Percentiles rank a stretch among this genome's conserved stretches.
Conservation (phyloP, 148 eudicot species). For the Amaranthus palmeri region DNA sequence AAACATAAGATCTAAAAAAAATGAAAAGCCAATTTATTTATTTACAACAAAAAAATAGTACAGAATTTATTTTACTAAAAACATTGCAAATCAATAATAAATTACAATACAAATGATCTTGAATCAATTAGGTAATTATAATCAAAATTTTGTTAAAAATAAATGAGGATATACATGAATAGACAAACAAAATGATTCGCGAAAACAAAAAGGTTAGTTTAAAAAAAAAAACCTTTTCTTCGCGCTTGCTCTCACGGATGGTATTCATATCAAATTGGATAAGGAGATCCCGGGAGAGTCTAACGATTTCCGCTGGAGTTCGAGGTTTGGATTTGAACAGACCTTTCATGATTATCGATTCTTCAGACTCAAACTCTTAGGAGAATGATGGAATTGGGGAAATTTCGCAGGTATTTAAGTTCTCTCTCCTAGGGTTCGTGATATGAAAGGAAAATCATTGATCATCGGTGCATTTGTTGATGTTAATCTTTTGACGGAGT, state of each 20-base stretch:
- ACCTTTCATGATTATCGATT: constrained; percentile 50
- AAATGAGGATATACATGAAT: neutral
- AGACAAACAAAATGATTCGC: too few species aligned
- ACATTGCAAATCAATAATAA: neutral
- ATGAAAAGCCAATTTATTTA: neutral
- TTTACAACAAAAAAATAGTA: neutral
- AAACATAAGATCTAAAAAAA: neutral
- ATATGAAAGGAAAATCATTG: too few species aligned
- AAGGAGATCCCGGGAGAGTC: constrained; percentile 72
- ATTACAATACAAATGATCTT: neutral
- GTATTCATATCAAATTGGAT: constrained; percentile 36
- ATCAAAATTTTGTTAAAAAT: neutral
- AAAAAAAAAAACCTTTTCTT: constrained; percentile 58
- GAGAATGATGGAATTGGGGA: neutral
- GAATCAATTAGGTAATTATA: neutral
- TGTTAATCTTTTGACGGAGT: constrained; percentile 2
- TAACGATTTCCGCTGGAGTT: constrained; percentile 78
- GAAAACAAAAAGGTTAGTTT: neutral
- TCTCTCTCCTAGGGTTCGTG: constrained; percentile 16
- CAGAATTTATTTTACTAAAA: neutral
- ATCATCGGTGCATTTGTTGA: neutral
- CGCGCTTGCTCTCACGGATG: constrained; percentile 69
- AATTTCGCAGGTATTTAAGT: neutral
- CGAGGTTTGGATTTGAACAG: constrained; percentile 88
- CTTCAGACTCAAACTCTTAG: neutral